Evolutionary conservation across 2,329 filamentous ascomycete species (phyloP).

Genomic region (Colletotrichum caudatum): DNA sequence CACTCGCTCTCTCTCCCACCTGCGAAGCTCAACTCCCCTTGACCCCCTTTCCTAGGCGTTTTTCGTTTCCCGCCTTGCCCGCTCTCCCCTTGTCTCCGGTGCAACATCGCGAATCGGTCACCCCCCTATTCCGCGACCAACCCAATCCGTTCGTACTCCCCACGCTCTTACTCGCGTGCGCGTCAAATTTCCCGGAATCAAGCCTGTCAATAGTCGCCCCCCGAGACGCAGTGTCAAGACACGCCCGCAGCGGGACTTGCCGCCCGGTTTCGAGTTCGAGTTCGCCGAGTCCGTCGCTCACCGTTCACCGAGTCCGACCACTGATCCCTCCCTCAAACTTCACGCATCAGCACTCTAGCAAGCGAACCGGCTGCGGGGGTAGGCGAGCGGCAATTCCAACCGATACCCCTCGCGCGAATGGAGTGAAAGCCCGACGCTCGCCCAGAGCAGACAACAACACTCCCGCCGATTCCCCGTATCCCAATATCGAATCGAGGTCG

Average conservation of each 20-base stretch:
- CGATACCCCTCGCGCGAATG: conserved; percentile 32
- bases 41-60: conserved; percentile 38
- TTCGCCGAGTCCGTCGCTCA: conserved; percentile 27
- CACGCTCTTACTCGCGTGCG: background rate
- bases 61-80: conserved; percentile 17
- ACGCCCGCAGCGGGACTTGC: conserved; percentile 36
- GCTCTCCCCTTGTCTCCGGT: conserved; percentile 10
- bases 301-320: conserved; percentile 17
- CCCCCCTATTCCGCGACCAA: conserved; percentile 1
- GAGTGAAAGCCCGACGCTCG: conserved; percentile 37
- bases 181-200: background rate
- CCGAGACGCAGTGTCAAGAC: conserved; percentile 31
- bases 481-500: conserved; percentile 20
- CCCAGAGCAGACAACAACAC: conserved; percentile 17
- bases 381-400: conserved; percentile 23
- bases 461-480: background rate
- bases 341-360: conserved; percentile 8
- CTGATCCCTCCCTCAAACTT: conserved; percentile 7
- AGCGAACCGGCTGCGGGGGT: conserved; percentile 20
- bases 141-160: background rate
- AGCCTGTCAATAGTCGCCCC: background rate
- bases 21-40: conserved; percentile 12
- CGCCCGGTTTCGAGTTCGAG: conserved; percentile 38
- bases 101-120: conserved; percentile 34
- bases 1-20: background rate